These are phyloP conservation scores for Suhomyces guaymorum DNA, from an alignment of 1,139 yeast genomes.

Conservation along the genomic window DNA sequence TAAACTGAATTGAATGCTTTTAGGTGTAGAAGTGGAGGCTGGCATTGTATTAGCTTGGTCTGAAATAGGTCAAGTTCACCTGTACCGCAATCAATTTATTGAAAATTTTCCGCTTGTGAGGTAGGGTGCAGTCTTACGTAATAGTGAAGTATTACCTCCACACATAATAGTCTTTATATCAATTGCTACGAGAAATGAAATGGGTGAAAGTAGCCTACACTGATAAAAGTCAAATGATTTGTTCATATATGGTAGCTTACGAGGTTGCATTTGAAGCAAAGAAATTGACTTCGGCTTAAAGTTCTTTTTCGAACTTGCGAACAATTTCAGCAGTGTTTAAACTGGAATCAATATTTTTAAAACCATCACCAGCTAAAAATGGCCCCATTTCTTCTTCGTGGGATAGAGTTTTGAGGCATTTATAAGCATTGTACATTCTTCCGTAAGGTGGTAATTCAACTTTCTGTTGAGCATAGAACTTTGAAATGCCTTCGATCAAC, in stretches of 20 bases:
- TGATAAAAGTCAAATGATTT: too few species aligned
- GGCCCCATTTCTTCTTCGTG: slow-evolving; percentile 28
- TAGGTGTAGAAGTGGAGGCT: slow-evolving; percentile 14
- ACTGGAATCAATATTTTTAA: slow-evolving; percentile 18
- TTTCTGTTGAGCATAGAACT: too few species aligned
- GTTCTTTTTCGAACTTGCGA: slow-evolving; percentile 4
- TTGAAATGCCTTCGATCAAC: too few species aligned
- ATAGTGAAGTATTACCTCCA: too few species aligned
- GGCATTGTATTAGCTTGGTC: slow-evolving; percentile 7
- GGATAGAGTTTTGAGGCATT: slow-evolving; percentile 20
- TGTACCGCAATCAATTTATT: background rate
- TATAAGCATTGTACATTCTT: slow-evolving; percentile 36
- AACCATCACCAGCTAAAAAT: slow-evolving; percentile 37
- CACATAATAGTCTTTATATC: too few species aligned
- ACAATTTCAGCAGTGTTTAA: slow-evolving; percentile 9
- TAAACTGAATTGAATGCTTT: slow-evolving; percentile 41
- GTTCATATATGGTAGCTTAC: too few species aligned
- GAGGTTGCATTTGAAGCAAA: background rate
- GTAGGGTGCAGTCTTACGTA: too few species aligned
- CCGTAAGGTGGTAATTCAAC: slow-evolving; percentile 40
- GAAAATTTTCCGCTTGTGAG: too few species aligned
- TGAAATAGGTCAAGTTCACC: background rate
- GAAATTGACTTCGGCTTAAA: background rate
- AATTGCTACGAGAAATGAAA: too few species aligned
- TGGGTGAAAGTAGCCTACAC: too few species aligned